Evolutionary conservation across 75 land plant species (phyloP).

Genomic region (Azolla pinnata): DNA sequence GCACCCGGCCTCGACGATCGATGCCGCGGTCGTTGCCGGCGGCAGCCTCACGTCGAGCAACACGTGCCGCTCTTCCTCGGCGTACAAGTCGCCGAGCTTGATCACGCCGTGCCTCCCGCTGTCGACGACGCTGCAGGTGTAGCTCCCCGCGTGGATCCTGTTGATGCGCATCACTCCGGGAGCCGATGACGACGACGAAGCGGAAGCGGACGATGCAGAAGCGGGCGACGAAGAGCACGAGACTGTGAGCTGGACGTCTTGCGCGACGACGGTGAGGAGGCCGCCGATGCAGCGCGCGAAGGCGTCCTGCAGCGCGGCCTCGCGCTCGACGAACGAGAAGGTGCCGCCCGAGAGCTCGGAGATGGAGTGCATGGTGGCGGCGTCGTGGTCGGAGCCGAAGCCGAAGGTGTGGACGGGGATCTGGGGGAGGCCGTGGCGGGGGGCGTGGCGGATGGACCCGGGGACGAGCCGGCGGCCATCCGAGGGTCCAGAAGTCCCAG

Average conservation of each 20-base stretch:
- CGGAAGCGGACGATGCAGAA: too few species aligned
- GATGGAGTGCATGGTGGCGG: slow-evolving; percentile 38
- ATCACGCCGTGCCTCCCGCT: slow-evolving; percentile 16
- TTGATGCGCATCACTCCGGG: slow-evolving; percentile 26
- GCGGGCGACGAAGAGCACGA: slow-evolving; percentile 16
- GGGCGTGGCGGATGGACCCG: slow-evolving; percentile 7
- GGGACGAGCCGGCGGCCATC: slow-evolving; percentile 10
- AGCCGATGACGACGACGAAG: too few species aligned
- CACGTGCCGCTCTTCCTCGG: slow-evolving; percentile 15
- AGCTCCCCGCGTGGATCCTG: slow-evolving; percentile 31
- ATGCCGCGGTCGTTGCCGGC: slow-evolving; percentile 1
- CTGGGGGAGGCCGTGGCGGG: slow-evolving; percentile 21
- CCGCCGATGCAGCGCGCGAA: slow-evolving; percentile 59
- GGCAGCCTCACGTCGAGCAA: slow-evolving; percentile 12
- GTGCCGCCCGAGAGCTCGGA: slow-evolving; percentile 34
- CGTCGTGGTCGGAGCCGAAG: slow-evolving; percentile 40
- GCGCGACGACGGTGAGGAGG: slow-evolving; percentile 50
- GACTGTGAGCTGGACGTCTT: slow-evolving; percentile 25
- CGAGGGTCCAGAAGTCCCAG: background rate
- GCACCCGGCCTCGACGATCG: slow-evolving; percentile 15
- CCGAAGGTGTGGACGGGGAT: slow-evolving; percentile 51
- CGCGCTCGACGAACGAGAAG: slow-evolving; percentile 33
- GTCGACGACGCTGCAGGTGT: slow-evolving; percentile 9
- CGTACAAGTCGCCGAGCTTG: slow-evolving; percentile 33
- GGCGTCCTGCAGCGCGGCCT: slow-evolving; percentile 34